Conservation (phyloP, 108 stramenopile species). For the Cyclotella atomus region DNA sequence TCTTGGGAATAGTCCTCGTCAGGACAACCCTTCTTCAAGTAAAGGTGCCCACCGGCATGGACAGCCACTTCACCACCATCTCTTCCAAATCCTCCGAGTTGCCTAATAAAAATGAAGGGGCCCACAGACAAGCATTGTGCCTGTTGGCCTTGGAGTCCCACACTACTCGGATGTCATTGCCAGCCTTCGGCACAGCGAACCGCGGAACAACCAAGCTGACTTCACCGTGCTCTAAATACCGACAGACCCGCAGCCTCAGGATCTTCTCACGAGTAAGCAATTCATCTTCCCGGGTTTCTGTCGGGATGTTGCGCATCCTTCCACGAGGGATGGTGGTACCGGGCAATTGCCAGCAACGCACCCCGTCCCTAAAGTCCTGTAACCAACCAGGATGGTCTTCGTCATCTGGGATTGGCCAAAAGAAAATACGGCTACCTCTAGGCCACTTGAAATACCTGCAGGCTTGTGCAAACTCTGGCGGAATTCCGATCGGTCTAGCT, state of each 20-base stretch:
- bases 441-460: slow-evolving; percentile 9
- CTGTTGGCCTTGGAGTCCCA: slow-evolving; percentile 8
- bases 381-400: too few species aligned
- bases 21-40: slow-evolving; percentile 18
- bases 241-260: background rate
- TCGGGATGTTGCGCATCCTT: background rate
- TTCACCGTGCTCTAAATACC: background rate
- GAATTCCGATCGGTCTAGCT: too few species aligned
- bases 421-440: slow-evolving; percentile 3
- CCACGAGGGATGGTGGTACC: background rate
- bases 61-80: slow-evolving; percentile 20
- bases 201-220: slow-evolving; percentile 8
- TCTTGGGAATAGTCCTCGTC: slow-evolving; percentile 11
- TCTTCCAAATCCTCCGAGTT: slow-evolving; percentile 11
- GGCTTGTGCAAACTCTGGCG: too few species aligned
- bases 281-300: background rate
- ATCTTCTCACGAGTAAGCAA: background rate
- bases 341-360: background rate
- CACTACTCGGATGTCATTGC: background rate
- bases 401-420: slow-evolving; percentile 4
- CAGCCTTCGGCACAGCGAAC: slow-evolving; percentile 7
- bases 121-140: slow-evolving; percentile 6
- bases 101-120: slow-evolving; percentile 7
- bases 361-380: slow-evolving; percentile 11
- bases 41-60: slow-evolving; percentile 7